phyloP scores from a whole-genome alignment of 208 protist species.

The Acanthamoeba healyi region DNA sequence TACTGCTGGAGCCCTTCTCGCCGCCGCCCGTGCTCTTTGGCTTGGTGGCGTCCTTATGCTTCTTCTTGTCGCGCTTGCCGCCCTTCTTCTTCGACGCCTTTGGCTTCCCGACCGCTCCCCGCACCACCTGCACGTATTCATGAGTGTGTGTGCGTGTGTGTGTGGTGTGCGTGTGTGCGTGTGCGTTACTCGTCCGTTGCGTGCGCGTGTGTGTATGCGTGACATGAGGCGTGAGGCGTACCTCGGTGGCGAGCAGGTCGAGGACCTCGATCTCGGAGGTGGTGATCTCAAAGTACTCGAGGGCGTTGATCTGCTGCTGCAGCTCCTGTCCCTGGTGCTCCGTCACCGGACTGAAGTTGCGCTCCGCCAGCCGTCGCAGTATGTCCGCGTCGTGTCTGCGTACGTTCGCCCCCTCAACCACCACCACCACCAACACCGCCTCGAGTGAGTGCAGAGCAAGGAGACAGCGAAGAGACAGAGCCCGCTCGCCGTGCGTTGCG shows the following conservation, averaged over 20 bases:
- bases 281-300: slow-evolving; percentile 71
- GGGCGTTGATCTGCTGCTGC: slow-evolving; percentile 67
- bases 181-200: not conserved
- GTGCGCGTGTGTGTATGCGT: not conserved
- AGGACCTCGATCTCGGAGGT: slow-evolving; percentile 69
- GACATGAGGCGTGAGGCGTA: not conserved
- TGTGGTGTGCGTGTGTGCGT: not conserved
- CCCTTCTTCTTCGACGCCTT: slow-evolving; percentile 31
- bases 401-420: not conserved
- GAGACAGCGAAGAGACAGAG: too few relatives aligned
- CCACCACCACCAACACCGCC: too few relatives aligned
- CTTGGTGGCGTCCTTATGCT: not conserved
- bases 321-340: slow-evolving; percentile 66
- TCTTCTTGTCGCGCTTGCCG: slow-evolving; percentile 52
- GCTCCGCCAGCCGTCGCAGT: slow-evolving; percentile 42
- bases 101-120: slow-evolving; percentile 54
- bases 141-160: not conserved
- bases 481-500: too few relatives aligned
- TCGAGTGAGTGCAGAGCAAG: too few relatives aligned
- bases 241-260: slow-evolving; percentile 65
- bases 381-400: slow-evolving; percentile 38
- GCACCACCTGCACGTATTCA: not conserved
- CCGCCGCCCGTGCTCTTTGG: not conserved
- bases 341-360: slow-evolving; percentile 65
- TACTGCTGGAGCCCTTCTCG: not conserved